phyloP scores from a whole-genome alignment of 805 yeast species.

The Cyberlindnera subsufficiens region DNA sequence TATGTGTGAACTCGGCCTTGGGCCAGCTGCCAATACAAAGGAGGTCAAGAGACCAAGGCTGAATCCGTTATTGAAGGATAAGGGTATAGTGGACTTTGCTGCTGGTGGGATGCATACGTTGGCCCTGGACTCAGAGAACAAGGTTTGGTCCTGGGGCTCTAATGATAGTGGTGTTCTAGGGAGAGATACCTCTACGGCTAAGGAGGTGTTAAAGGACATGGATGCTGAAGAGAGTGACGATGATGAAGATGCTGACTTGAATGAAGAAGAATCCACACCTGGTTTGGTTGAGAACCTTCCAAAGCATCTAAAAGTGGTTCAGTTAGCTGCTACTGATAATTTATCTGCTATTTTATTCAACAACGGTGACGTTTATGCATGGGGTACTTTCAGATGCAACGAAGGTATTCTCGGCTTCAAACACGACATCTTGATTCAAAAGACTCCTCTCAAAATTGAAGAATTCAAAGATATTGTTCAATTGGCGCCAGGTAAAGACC shows the following conservation, averaged over 20 bases:
- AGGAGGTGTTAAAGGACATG: conserved; percentile 62
- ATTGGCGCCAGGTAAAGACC: conserved; percentile 91
- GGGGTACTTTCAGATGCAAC: conserved; percentile 96
- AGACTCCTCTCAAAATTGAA: conserved; percentile 56
- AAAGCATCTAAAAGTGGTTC: conserved; percentile 54
- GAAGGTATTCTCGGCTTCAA: conserved; percentile 88
- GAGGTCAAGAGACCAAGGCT: conserved; percentile 95
- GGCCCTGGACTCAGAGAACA: conserved; percentile 70
- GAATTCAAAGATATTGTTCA: conserved; percentile 68
- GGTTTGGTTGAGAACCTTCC: conserved; percentile 67
- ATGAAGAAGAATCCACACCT: conserved; percentile 87
- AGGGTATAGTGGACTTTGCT: conserved; percentile 77
- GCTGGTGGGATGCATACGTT: conserved; percentile 96
- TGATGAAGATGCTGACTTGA: conserved; percentile 74
- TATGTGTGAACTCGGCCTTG: conserved; percentile 97
- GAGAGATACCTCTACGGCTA: conserved; percentile 66
- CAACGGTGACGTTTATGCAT: conserved; percentile 87
- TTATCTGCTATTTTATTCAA: conserved; percentile 74
- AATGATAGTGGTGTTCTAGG: conserved; percentile 92
- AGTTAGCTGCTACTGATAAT: conserved; percentile 88
- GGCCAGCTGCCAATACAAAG: conserved; percentile 85
- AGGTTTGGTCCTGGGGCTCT: conserved; percentile 98
- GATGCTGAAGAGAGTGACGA: conserved; percentile 54
- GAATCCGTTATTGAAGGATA: conserved; percentile 69
- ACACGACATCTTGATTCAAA: conserved; percentile 58